Conservation (phyloP, 306 rosid genomes). For the Vigna angularis region DNA sequence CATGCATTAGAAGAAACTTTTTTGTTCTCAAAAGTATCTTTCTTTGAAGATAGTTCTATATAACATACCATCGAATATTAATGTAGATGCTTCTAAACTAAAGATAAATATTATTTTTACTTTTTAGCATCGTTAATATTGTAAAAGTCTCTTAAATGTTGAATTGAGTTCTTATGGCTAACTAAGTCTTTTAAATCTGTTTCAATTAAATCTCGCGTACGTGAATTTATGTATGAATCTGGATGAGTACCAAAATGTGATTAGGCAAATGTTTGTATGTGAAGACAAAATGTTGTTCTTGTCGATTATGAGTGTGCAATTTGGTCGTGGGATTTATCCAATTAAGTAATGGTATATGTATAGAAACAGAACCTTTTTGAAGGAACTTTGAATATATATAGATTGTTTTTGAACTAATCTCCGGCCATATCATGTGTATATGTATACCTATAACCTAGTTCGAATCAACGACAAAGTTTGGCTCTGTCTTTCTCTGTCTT, state of each 20-base stretch:
- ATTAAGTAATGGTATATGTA: slow-evolving; percentile 1
- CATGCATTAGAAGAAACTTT: no score
- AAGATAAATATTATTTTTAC: no score
- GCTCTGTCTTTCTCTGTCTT: slow-evolving; percentile 16
- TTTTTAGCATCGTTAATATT: no score
- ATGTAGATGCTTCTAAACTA: no score
- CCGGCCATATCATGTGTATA: slow-evolving; percentile 1
- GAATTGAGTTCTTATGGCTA: no score
- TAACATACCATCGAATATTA: no score
- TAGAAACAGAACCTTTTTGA: slow-evolving; percentile 20
- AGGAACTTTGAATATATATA: slow-evolving; percentile 15
- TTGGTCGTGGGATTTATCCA: slow-evolving; percentile 53
- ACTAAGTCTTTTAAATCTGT: no score
- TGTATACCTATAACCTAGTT: slow-evolving; percentile 10
- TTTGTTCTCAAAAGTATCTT: no score
- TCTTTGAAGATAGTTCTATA: no score
- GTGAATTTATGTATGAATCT: background rate
- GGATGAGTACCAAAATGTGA: background rate
- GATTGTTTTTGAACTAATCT: slow-evolving; percentile 35
- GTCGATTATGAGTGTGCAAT: slow-evolving; percentile 40
- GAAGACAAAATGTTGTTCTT: background rate
- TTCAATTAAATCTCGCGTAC: no score
- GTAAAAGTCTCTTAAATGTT: no score
- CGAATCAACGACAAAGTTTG: slow-evolving; percentile 20
- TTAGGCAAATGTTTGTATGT: background rate